A percentile compares a stretch with the other conserved stretches of the same genome.
phyloP scores from a whole-genome alignment of 169 alveolate genomes.

The Cryptosporidium meleagridis region DNA sequence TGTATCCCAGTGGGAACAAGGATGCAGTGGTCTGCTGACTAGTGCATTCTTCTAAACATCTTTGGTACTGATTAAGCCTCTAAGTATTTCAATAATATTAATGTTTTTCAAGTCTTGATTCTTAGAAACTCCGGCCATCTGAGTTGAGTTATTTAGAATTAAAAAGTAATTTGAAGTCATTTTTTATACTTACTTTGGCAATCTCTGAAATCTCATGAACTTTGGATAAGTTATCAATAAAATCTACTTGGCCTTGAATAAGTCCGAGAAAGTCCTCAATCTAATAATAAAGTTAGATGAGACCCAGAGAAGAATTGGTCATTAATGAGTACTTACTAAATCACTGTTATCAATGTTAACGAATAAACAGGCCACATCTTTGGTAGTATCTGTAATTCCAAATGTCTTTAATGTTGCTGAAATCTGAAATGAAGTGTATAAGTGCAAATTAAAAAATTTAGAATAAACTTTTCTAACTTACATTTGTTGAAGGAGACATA shows the following conservation, averaged over 20 bases:
- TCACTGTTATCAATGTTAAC: constrained; percentile 11
- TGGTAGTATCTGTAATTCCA: constrained; percentile 41
- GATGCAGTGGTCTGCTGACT: constrained; percentile 45
- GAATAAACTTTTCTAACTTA: constrained; percentile 20
- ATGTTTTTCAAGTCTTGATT: not conserved
- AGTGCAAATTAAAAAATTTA: not conserved
- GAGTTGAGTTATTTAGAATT: not conserved
- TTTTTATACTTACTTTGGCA: constrained; percentile 27
- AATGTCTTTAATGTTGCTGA: constrained; percentile 28
- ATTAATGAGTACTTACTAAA: constrained; percentile 7
- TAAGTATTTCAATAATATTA: constrained; percentile 6
- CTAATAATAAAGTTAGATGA: not conserved
- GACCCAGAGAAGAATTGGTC: not conserved
- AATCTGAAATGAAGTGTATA: constrained; percentile 6
- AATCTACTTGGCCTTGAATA: constrained; percentile 17
- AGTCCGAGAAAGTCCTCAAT: not conserved
- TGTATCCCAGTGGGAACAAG: constrained; percentile 60
- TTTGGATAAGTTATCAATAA: not conserved
- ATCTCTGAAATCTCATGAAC: constrained; percentile 46
- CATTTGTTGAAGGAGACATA: constrained; percentile 74
- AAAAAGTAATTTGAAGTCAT: not conserved
- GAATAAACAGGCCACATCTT: constrained; percentile 19
- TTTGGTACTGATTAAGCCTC: constrained; percentile 24
- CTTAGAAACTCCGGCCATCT: constrained; percentile 41
- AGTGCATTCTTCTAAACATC: constrained; percentile 72